phyloP scores from a whole-genome alignment of 2,329 filamentous ascomycete genomes.

The Ascomycota sp. region DNA sequence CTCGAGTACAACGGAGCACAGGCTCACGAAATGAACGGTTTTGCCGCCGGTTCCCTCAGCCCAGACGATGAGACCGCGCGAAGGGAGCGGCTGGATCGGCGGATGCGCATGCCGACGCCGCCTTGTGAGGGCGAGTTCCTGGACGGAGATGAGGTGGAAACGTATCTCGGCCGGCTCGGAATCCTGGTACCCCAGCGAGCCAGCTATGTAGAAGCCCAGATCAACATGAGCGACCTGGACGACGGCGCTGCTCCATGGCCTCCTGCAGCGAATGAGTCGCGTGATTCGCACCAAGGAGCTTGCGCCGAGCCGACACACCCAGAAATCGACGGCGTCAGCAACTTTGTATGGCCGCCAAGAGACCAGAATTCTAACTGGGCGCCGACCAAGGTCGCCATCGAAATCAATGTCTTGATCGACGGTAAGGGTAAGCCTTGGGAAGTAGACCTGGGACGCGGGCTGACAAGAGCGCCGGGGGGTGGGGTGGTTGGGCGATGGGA shows the following conservation, averaged over 20 bases:
- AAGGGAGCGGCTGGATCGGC: constrained; percentile 21
- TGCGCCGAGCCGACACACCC: too few species aligned
- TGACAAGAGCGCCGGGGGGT: too few species aligned
- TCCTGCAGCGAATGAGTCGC: neutral
- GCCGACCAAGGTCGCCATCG: constrained; percentile 14
- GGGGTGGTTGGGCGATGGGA: too few species aligned
- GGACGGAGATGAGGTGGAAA: constrained; percentile 56
- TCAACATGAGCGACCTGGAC: constrained; percentile 23
- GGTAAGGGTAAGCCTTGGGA: too few species aligned
- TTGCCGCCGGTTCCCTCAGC: constrained; percentile 27
- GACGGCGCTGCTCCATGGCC: neutral
- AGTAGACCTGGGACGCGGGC: too few species aligned
- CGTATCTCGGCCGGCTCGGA: constrained; percentile 44
- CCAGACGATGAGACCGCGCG: constrained; percentile 16
- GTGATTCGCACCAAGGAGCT: too few species aligned
- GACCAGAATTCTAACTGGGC: constrained; percentile 3
- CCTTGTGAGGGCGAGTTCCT: constrained; percentile 59
- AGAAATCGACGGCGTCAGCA: too few species aligned
- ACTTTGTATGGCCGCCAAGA: neutral
- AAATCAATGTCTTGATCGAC: constrained; percentile 13
- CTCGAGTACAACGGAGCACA: too few species aligned
- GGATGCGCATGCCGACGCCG: constrained; percentile 31
- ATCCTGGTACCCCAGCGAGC: constrained; percentile 39
- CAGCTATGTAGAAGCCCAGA: constrained; percentile 38
- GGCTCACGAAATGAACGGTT: too few species aligned